Evolutionary conservation across 1,139 yeast species (phyloP), one percentile per base, ranked within the genome.

Genomic region (Candida frijolesensis): DNA sequence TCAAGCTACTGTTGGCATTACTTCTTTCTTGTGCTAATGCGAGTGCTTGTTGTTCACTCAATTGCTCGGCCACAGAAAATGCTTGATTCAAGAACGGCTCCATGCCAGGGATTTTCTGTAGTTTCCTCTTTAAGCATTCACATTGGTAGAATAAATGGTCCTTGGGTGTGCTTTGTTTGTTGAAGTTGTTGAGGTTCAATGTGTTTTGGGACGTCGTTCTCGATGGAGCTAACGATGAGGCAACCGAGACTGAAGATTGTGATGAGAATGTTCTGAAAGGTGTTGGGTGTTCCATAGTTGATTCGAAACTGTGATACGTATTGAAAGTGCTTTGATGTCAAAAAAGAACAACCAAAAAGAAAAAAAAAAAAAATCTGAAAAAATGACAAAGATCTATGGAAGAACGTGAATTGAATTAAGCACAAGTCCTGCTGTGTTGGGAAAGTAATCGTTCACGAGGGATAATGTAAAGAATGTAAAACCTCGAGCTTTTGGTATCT

Each of bases 111-210:
- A 90, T 80, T 38, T 74, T 70, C 48, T 78, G 81, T 46, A 92
- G 72, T 52, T 89, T 74, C 51, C 71, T 75, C 63, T 83, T 79
- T 52, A 91, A 72, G 15, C 74, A 70, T 39, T 78, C 68, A 63
- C 96, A 87, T 50, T 88, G 82, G 64, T 85, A 87, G 67, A 82
- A 90, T 39, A 92, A 72, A 45, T 96, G 92, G 54, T 87, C 91
- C 52, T 78, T 76, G 22, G 85, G 82, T 22, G 78, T 71, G n/a
- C 88, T 88, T 53, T 79, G 80, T 56, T 79, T 78, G 67, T 89
- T 89, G 79, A 89, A 71, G 53, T 68, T 70, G 37, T 61, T 65
- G 49, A 72, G 72, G 49, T 65, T 72, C 51, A 77, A 64, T 12
- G 84, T 84, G 30, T 79, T 84, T 53, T 61, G 67, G 50, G 62